These are phyloP conservation scores for Garcia nutans DNA, from an alignment of 345 rosid genomes.

Conservation along the genomic window DNA sequence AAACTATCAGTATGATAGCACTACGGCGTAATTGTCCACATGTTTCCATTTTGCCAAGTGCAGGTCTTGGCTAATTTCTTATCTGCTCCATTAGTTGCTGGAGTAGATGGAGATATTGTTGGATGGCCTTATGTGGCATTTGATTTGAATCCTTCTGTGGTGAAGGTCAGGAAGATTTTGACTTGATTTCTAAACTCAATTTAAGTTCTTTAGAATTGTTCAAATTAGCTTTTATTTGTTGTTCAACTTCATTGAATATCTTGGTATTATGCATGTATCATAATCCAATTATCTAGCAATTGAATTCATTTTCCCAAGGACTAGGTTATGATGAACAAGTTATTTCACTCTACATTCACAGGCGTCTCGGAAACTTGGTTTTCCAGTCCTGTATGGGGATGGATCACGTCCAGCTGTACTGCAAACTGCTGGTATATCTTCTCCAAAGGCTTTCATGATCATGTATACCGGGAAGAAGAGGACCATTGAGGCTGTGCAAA, in stretches of 20 bases:
- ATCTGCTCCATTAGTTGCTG: constrained; percentile 78
- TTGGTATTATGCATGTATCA: background rate
- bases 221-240: background rate
- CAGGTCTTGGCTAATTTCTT: constrained; percentile 94
- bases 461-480: constrained; percentile 82
- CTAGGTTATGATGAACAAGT: background rate
- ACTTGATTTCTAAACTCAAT: background rate
- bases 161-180: constrained; percentile 51
- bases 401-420: constrained; percentile 84
- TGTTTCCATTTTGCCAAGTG: constrained; percentile 18
- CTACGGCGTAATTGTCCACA: background rate
- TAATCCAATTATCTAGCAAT: background rate
- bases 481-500: constrained; percentile 77
- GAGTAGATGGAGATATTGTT: constrained; percentile 47
- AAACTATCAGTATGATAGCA: background rate
- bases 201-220: background rate
- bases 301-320: background rate
- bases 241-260: background rate
- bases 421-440: constrained; percentile 79
- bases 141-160: constrained; percentile 88
- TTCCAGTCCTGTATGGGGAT: constrained; percentile 84
- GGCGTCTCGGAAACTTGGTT: constrained; percentile 83
- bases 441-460: constrained; percentile 92
- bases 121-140: constrained; percentile 90
- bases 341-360: constrained; percentile 25